Evolutionary conservation across 345 rosid genomes (phyloP).

Genomic region (Eucalyptus polyanthemos): DNA sequence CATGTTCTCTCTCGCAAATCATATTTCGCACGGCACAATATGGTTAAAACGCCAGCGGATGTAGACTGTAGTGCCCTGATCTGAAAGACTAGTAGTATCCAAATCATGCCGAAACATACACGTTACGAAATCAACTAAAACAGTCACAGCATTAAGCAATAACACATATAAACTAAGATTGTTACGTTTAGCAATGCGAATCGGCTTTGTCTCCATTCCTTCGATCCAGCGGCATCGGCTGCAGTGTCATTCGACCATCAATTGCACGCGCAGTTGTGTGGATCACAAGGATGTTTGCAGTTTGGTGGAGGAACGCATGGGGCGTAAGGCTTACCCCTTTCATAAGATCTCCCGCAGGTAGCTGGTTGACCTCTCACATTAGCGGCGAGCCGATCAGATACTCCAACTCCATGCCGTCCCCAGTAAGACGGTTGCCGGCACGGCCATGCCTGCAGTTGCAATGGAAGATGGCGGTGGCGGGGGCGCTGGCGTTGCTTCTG

Average conservation of each 20-base stretch:
- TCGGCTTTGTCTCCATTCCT: background rate
- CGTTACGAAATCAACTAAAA: background rate
- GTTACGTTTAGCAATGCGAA: fast-evolving
- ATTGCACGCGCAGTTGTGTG: background rate
- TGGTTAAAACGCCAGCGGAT: background rate
- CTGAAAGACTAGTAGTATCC: background rate
- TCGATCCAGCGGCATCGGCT: background rate
- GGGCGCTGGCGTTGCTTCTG: background rate
- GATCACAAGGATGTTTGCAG: background rate
- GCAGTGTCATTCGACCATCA: background rate
- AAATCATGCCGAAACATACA: background rate
- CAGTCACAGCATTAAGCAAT: background rate
- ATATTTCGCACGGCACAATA: background rate
- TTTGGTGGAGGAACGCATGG: background rate
- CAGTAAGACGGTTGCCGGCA: background rate
- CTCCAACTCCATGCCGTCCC: background rate
- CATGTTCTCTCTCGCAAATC: background rate
- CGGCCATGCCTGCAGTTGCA: background rate
- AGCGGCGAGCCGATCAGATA: background rate
- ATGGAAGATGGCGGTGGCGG: background rate
- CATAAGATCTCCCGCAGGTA: background rate
- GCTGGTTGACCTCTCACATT: background rate
- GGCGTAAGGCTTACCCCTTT: background rate
- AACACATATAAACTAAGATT: background rate
- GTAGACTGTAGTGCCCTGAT: background rate